Evolutionary conservation across 352 stramenopile genomes (phyloP), one percentile per base, ranked within the genome.

Genomic region (Pythium phragmitis): DNA sequence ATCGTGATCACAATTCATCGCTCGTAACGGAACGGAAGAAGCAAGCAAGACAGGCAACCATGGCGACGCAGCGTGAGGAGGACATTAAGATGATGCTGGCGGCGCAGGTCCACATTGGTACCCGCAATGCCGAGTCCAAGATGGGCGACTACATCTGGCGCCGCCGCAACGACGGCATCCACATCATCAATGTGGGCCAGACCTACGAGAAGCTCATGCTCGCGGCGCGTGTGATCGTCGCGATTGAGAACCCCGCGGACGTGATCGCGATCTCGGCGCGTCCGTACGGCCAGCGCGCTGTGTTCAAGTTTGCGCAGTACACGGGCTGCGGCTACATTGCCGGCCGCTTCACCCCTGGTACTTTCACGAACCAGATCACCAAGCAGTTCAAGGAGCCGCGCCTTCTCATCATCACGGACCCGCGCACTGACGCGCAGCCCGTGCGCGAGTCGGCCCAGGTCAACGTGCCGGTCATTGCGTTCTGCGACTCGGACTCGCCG

Each of bases 321-420:
- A 99, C 97, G 58, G 98, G 97, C 65, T 85, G 88, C 71, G 80
- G 98, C 69, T 97, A 92, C 65, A 99, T 99, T 82, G 97, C 96
- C 59, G 97, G 97, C 76, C 96, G 97, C 74, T 99, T 99, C 92
- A 99, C 98, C 37, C 97, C 98, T 49, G 98, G 98, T 85, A 99
- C 98, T 63, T 99, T 99, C 85, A 99, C 98, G 39, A 99, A 99
- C 88, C 98, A 99, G 87, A 99, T 99, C 89, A 99, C 98, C 67
- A 99, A 99, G 90, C 97, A 99, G 79, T 99, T 99, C 93, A 91
- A 94, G 68, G 98, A 99, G 87, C 98, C 98, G 63, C 97, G 98
- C 71, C 86, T 99, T 65, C 79, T 99, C 51, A 98, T 99, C 83
- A 98, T 99, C 70, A 99, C 98, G 60, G 98, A 99, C 89, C 97